Percentiles rank a stretch among this genome's conserved stretches.
These are phyloP conservation scores for Mimosa bimucronata DNA, from an alignment of 306 rosid species.

Conservation along the genomic window DNA sequence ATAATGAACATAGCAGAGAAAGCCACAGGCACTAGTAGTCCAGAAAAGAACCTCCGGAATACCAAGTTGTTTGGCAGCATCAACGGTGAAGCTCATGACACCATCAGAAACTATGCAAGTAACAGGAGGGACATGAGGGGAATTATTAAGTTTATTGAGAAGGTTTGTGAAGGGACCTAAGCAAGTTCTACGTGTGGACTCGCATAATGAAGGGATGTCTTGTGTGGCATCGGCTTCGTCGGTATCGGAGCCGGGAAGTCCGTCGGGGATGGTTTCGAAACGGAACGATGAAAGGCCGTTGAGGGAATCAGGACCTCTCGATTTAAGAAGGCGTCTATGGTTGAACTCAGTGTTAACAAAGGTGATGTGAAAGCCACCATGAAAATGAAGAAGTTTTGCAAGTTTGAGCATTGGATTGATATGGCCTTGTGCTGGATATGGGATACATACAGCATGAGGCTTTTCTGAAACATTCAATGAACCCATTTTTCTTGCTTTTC, in stretches of 20 bases:
- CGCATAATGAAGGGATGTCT: conserved; percentile 22
- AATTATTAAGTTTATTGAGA: too few species aligned
- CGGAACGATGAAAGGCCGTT: background rate
- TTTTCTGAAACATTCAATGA: background rate
- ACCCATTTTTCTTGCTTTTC: background rate
- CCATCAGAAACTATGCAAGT: background rate
- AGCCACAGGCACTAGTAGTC: background rate
- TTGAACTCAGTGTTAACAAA: conserved; percentile 30
- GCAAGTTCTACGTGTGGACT: background rate
- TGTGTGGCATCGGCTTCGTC: background rate
- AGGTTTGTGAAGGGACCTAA: background rate
- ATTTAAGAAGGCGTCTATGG: conserved; percentile 29
- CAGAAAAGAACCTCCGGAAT: background rate
- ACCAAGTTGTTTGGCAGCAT: background rate
- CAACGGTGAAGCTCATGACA: background rate
- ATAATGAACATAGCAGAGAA: background rate
- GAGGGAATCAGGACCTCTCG: background rate
- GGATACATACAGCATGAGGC: background rate
- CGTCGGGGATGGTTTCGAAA: background rate
- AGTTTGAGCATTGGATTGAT: conserved; percentile 14
- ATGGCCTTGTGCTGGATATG: conserved; percentile 30
- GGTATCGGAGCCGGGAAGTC: background rate
- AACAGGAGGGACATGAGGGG: background rate
- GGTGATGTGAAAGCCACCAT: conserved; percentile 37
- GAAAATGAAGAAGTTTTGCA: conserved; percentile 22